phyloP scores from a whole-genome alignment of 306 rosid genomes.

The Purshia tridentata region DNA sequence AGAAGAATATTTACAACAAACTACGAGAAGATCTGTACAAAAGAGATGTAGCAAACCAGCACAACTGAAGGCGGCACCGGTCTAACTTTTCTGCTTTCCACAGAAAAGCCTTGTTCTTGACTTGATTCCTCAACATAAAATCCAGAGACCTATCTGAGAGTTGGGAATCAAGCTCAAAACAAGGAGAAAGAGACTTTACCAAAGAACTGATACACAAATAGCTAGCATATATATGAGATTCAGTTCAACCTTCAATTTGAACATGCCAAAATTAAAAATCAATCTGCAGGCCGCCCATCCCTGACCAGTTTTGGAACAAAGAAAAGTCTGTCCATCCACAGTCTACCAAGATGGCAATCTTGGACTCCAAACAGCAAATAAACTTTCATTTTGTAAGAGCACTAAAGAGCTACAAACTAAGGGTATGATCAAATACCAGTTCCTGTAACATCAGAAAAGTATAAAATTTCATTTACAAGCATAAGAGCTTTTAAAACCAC shows the following conservation, averaged over 20 bases:
- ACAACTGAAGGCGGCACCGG: constrained; percentile 14
- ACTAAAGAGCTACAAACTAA: constrained; percentile 25
- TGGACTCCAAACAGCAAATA: constrained; percentile 34
- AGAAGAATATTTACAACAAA: constrained; percentile 7
- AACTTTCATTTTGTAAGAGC: constrained; percentile 13
- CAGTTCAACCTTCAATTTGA: constrained; percentile 8
- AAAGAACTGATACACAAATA: constrained; percentile 5
- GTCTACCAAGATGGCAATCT: constrained; percentile 34
- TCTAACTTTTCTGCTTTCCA: constrained; percentile 17
- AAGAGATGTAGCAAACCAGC: constrained; percentile 24
- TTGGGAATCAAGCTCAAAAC: constrained; percentile 14
- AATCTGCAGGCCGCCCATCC: constrained; percentile 28
- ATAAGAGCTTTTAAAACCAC: not conserved
- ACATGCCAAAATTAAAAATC: constrained; percentile 17
- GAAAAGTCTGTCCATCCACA: constrained; percentile 5
- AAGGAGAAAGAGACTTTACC: constrained; percentile 16
- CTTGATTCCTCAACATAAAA: not conserved
- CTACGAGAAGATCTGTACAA: constrained; percentile 31
- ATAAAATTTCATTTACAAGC: not conserved
- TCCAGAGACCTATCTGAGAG: constrained; percentile 29
- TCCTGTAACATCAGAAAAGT: constrained; percentile 34
- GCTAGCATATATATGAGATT: not conserved
- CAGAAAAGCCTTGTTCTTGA: constrained; percentile 18
- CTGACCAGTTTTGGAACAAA: not conserved
- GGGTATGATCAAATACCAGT: constrained; percentile 29